These are phyloP conservation scores for Hippophae gyantsensis DNA, from an alignment of 306 rosid species.

Conservation along the genomic window DNA sequence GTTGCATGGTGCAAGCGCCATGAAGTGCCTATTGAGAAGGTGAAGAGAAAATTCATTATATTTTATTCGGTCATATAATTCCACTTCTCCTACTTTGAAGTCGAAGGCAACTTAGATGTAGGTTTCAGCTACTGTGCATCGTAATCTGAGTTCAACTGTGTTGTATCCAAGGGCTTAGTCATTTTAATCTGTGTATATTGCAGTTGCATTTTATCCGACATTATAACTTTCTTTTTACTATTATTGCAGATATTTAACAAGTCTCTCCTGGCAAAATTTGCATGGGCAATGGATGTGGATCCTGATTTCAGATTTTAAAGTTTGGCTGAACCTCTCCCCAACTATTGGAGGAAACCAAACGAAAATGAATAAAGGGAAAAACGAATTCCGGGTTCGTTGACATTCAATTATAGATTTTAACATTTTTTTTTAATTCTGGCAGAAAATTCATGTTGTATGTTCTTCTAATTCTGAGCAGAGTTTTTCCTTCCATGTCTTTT, in stretches of 20 bases:
- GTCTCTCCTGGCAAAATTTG: conserved; percentile 76
- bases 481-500: conserved; percentile 18
- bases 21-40: conserved; percentile 98
- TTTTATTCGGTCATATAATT: background rate
- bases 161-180: too few relatives aligned
- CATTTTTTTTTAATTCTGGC: conserved; percentile 16
- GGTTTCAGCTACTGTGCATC: too few relatives aligned
- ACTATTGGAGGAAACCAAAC: conserved; percentile 1
- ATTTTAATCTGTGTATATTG: too few relatives aligned
- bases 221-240: background rate
- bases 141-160: too few relatives aligned
- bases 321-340: conserved; percentile 12
- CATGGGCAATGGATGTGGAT: conserved; percentile 95
- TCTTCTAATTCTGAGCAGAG: conserved; percentile 60
- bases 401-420: conserved; percentile 26
- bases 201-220: too few relatives aligned
- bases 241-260: conserved; percentile 74
- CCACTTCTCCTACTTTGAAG: too few relatives aligned
- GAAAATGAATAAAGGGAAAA: background rate
- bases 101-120: too few relatives aligned
- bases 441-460: conserved; percentile 51
- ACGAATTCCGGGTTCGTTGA: conserved; percentile 13
- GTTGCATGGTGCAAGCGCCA: conserved; percentile 99
- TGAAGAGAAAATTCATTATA: background rate
- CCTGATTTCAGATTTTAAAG: conserved; percentile 92